Evolutionary conservation across 139 green algal genomes (phyloP).

Genomic region (Gonium pectorale): DNA sequence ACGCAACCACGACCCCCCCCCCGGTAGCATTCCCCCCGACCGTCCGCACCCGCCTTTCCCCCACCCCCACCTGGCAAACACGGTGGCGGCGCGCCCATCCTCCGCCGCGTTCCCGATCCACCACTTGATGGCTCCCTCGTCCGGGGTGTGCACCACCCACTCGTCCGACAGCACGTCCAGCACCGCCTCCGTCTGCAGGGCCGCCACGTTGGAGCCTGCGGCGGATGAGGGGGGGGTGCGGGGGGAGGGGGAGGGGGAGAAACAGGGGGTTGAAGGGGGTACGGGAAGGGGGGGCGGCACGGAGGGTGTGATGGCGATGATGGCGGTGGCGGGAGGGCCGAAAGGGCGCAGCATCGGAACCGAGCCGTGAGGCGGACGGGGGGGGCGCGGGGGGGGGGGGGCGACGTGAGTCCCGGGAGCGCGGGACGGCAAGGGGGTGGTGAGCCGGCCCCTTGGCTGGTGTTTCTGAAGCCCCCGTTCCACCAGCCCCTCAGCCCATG

Average conservation of each 20-base stretch:
- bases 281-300: background rate
- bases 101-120: constrained; percentile 90
- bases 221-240: background rate
- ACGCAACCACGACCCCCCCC: constrained; percentile 54
- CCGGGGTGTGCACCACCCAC: constrained; percentile 86
- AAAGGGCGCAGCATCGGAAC: too few species aligned
- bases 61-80: constrained; percentile 75
- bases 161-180: constrained; percentile 84
- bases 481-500: too few species aligned
- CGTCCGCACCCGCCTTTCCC: too few species aligned
- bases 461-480: too few species aligned
- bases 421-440: too few species aligned
- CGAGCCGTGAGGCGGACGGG: too few species aligned
- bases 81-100: constrained; percentile 79
- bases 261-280: too few species aligned
- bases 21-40: background rate
- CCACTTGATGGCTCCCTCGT: constrained; percentile 89
- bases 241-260: background rate
- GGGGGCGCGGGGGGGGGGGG: too few species aligned
- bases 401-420: too few species aligned
- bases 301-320: background rate
- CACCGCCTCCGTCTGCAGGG: constrained; percentile 83
- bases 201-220: constrained; percentile 77
- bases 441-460: too few species aligned
- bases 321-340: background rate